Conservation (phyloP, 306 rosid species). For the Lathyrus aphaca region DNA sequence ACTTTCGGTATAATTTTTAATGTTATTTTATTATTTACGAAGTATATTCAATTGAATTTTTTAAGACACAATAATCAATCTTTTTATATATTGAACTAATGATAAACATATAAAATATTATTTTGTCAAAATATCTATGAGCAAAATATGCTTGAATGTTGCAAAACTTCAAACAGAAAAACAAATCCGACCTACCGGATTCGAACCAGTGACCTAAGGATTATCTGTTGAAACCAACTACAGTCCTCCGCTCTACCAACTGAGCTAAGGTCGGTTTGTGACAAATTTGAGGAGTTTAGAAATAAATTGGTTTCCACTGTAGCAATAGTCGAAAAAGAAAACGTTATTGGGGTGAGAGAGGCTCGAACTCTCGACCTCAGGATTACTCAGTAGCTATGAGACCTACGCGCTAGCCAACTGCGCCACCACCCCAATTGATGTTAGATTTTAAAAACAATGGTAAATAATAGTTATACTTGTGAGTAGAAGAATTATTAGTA, state of each 20-base stretch:
- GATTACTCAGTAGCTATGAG: conserved; percentile 45
- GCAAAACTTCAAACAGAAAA: background rate
- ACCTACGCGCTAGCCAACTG: conserved; percentile 55
- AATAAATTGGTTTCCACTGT: no score
- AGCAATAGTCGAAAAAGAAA: background rate
- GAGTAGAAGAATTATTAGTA: background rate
- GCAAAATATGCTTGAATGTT: no score
- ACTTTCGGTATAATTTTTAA: no score
- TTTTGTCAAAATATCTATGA: no score
- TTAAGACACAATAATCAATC: no score
- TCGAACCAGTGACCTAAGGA: conserved; percentile 59
- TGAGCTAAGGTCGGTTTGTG: conserved; percentile 50
- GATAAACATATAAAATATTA: no score
- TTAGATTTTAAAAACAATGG: background rate
- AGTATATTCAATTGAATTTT: no score
- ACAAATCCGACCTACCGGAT: conserved; percentile 51
- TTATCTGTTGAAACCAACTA: conserved; percentile 29
- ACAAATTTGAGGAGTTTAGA: rapidly evolving
- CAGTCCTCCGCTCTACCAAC: conserved; percentile 61
- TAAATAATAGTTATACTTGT: no score
- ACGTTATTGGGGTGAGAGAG: conserved; percentile 35
- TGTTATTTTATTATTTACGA: no score
- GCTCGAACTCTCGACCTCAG: conserved; percentile 54
- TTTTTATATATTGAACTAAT: no score
- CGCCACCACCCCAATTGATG: conserved; percentile 40